Conservation (phyloP, 768 basidiomycete species). For the Tulasnella sp. region DNA sequence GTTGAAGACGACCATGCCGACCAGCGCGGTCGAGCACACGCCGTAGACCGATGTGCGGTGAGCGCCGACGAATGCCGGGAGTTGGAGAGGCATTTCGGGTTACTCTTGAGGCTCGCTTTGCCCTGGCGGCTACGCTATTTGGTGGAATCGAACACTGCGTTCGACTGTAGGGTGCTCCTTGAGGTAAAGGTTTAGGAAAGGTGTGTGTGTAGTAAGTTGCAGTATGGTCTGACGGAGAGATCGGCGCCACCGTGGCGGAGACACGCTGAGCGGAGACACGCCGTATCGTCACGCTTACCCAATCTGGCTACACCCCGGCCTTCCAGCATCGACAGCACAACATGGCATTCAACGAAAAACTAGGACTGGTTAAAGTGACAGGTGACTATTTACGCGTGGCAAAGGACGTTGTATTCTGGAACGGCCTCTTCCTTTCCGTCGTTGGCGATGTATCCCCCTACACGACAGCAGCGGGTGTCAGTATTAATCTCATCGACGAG, state of each 20-base stretch:
- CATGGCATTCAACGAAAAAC: not conserved
- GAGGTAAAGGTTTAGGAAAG: not conserved
- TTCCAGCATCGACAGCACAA: not conserved
- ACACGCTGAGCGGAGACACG: slow-evolving; percentile 10
- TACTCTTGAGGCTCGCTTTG: not conserved
- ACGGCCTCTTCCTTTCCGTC: not conserved
- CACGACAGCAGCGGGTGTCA: not conserved
- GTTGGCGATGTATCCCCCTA: slow-evolving; percentile 16
- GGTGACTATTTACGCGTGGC: not conserved
- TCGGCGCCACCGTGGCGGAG: slow-evolving; percentile 4
- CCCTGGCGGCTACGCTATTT: not conserved
- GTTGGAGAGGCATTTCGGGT: slow-evolving; percentile 18
- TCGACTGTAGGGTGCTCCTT: not conserved
- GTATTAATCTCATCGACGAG: not conserved
- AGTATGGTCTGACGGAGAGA: slow-evolving; percentile 6
- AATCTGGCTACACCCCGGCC: not conserved
- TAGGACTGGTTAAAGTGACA: not conserved
- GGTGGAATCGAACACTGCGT: not conserved
- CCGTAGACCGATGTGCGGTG: slow-evolving; percentile 48
- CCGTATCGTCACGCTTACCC: not conserved
- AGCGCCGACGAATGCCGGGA: slow-evolving; percentile 4
- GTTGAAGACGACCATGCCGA: slow-evolving; percentile 68
- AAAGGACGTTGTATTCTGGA: slow-evolving; percentile 22
- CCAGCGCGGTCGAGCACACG: slow-evolving; percentile 60
- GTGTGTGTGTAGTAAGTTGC: not conserved